Evolutionary conservation across 768 basidiomycete species (phyloP), one percentile per base, ranked within the genome.

Genomic region (Rhodotorula taiwanensis): DNA sequence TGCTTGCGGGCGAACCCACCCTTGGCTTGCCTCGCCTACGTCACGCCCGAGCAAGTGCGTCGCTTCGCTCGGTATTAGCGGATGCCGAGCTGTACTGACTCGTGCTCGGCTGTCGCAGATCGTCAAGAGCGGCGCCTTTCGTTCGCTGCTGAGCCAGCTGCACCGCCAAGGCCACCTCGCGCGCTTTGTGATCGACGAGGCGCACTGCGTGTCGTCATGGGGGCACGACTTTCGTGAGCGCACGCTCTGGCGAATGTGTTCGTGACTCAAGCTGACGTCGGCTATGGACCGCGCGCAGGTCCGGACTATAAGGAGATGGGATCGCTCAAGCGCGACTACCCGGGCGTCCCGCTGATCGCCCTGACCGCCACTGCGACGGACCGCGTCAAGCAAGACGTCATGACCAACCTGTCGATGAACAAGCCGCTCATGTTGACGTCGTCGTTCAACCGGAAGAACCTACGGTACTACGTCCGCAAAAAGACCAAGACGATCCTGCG

Each of bases 121-220:
- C 53, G 80, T 82, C 39, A 80, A 83, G 66, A 89, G 84, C 60
- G 76, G 75, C 0, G 71, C 70, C n/a, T 80, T 88, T 53, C 80
- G 79, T 70, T 75, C 72, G 14, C 81, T 85, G 23, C 76, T 98
- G 15, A 68, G 74, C 25, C 75, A 77, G n/a, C 77, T 97, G 4
- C 80, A 91, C 71, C 72, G 76, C 10, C 73, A 77, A 30, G 77
- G 80, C 7, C 77, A 81, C 60, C 74, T 99, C 44, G 91, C 89
- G 20, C 79, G 94, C 36, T 94, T 99, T 73, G 92, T 95, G 2
- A 82, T 97, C 54, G 95, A 99, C 73, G 95, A 99, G 74, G 94
- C 92, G 4, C 95, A 99, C 75, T 91, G 90, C 74, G 88, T 98
- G 47, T 86, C 84, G 20, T 62, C 53, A 27, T 98, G 95, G 95